Conservation (phyloP, 805 yeast genomes). For the Yueomyces sp. region DNA sequence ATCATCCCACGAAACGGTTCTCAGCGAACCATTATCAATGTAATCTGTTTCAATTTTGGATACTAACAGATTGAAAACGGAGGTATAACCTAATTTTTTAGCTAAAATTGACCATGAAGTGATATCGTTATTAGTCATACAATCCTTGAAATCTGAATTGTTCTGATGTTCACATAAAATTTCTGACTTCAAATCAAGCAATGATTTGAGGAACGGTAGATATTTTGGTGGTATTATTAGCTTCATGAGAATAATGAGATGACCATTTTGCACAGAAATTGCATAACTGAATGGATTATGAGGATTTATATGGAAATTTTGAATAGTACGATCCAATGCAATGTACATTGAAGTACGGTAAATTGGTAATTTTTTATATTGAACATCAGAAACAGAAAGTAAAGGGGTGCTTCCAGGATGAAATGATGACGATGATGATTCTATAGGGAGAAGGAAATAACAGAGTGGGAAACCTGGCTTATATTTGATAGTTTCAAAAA, state of each 20-base stretch:
- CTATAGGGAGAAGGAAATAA: not conserved
- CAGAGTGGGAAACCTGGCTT: not conserved
- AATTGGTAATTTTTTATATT: constrained; percentile 1
- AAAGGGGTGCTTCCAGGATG: not conserved
- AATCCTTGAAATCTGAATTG: not conserved
- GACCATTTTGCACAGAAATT: constrained; percentile 61
- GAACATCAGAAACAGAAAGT: not conserved
- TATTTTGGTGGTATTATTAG: constrained; percentile 11
- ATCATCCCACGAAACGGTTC: constrained; percentile 8
- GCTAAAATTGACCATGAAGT: constrained; percentile 11
- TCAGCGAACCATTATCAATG: constrained; percentile 1
- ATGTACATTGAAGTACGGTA: constrained; percentile 13
- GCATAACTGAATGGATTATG: constrained; percentile 32
- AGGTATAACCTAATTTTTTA: constrained; percentile 6
- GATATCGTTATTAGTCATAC: constrained; percentile 3
- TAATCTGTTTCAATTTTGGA: constrained; percentile 7
- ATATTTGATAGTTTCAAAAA: constrained; percentile 2
- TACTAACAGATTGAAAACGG: constrained; percentile 2
- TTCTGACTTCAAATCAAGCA: constrained; percentile 7
- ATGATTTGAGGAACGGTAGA: constrained; percentile 10
- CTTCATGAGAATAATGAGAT: constrained; percentile 78
- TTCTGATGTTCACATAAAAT: constrained; percentile 2
- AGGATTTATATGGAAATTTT: constrained; percentile 16
- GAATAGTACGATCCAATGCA: constrained; percentile 9
- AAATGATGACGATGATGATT: not conserved